Evolutionary conservation across 2,329 filamentous ascomycete species (phyloP).

Genomic region (Hymenoscyphus infarciens): DNA sequence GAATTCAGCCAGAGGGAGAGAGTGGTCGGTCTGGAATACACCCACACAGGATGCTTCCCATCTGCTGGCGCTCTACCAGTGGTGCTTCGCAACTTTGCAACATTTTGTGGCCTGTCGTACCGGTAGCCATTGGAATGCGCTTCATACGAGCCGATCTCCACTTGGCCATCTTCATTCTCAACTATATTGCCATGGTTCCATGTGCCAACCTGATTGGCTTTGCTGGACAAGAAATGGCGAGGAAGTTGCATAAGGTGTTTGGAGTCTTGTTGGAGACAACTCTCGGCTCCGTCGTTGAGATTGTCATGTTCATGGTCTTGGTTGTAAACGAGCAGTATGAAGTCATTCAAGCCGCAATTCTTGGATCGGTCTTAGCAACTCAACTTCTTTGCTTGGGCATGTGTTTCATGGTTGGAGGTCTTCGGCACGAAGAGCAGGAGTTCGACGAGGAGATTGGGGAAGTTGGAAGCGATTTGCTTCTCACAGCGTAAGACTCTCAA

Average conservation of each 20-base stretch:
- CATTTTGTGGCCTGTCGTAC: conserved; percentile 71
- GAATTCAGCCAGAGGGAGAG: conserved; percentile 54
- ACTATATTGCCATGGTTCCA: conserved; percentile 75
- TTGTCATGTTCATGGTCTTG: conserved; percentile 78
- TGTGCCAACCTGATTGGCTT: conserved; percentile 74
- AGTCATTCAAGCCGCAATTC: conserved; percentile 80
- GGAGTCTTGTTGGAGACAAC: conserved; percentile 61
- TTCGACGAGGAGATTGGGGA: conserved; percentile 77
- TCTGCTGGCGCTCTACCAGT: conserved; percentile 62
- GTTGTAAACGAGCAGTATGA: conserved; percentile 53
- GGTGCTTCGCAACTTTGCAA: conserved; percentile 63
- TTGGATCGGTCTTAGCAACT: conserved; percentile 80
- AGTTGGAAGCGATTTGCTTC: conserved; percentile 70
- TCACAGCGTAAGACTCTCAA: conserved; percentile 65
- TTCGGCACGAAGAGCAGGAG: conserved; percentile 62
- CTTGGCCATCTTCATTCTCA: conserved; percentile 63
- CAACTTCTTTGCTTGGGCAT: conserved; percentile 74
- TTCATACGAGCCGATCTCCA: conserved; percentile 54
- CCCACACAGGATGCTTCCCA: conserved; percentile 58
- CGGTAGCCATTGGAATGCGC: conserved; percentile 63
- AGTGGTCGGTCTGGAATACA: conserved; percentile 66
- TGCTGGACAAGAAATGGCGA: conserved; percentile 66
- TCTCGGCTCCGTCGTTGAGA: conserved; percentile 73
- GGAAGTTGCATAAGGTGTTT: conserved; percentile 71
- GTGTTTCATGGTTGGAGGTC: conserved; percentile 75